Evolutionary conservation across 2,329 filamentous ascomycete genomes (phyloP).

Genomic region (Coleophoma eucalyptorum): DNA sequence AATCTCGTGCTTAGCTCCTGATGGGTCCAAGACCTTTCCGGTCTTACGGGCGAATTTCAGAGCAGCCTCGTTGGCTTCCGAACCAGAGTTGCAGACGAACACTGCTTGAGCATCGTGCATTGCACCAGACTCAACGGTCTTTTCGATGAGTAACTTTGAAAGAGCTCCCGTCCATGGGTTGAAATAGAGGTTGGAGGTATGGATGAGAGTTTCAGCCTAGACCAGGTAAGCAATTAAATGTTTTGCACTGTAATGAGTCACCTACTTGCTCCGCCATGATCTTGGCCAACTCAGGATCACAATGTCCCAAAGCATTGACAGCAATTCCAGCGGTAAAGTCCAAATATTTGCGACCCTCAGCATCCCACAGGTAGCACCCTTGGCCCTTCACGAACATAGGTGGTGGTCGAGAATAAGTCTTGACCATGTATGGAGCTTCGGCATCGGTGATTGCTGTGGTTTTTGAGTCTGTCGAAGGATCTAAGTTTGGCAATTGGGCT

Average conservation of each 20-base stretch:
- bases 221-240: background rate
- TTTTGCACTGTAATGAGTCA: constrained; percentile 2
- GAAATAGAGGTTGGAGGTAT: constrained; percentile 95
- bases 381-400: constrained; percentile 87
- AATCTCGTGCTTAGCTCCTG: constrained; percentile 73
- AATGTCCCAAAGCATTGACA: constrained; percentile 89
- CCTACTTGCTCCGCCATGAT: constrained; percentile 74
- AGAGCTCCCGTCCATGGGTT: constrained; percentile 93
- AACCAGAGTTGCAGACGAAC: constrained; percentile 95
- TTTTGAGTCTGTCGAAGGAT: constrained; percentile 69
- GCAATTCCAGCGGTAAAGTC: constrained; percentile 97
- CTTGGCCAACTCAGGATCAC: constrained; percentile 72
- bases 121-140: constrained; percentile 72
- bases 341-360: constrained; percentile 84
- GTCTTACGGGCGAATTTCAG: constrained; percentile 96
- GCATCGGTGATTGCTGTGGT: constrained; percentile 72
- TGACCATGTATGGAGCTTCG: constrained; percentile 85
- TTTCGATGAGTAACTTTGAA: constrained; percentile 78
- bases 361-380: constrained; percentile 85
- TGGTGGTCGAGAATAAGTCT: constrained; percentile 86
- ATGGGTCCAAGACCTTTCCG: constrained; percentile 70
- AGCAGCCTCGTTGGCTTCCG: constrained; percentile 95
- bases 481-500: constrained; percentile 58
- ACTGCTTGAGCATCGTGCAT: constrained; percentile 79
- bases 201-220: constrained; percentile 73